phyloP scores from a whole-genome alignment of 441 rosid species.

The Adansonia gregorii region DNA sequence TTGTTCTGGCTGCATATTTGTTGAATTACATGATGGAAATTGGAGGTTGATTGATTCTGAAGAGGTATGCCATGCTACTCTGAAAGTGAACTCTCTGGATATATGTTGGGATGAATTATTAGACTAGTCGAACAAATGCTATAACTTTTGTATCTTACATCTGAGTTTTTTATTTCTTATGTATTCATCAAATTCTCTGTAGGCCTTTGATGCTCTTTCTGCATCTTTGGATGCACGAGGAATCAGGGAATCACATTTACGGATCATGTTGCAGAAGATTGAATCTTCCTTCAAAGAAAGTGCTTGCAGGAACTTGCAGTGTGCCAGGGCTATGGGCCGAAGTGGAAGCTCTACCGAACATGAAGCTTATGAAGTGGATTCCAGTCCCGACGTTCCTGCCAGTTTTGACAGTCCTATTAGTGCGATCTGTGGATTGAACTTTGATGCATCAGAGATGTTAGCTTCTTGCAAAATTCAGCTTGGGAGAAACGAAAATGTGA shows the following conservation, averaged over 20 bases:
- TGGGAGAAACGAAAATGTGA: slow-evolving; percentile 71
- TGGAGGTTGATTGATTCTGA: slow-evolving; percentile 92
- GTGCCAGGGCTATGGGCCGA: slow-evolving; percentile 36
- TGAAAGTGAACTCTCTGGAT: neutral
- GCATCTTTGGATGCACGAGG: slow-evolving; percentile 91
- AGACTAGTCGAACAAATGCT: neutral
- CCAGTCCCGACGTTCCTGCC: slow-evolving; percentile 41
- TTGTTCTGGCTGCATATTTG: slow-evolving; percentile 86
- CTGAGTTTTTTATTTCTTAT: slow-evolving; percentile 15
- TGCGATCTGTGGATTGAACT: slow-evolving; percentile 57
- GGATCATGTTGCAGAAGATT: slow-evolving; percentile 82
- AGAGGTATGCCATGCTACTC: slow-evolving; percentile 59
- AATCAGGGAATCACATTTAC: slow-evolving; percentile 87
- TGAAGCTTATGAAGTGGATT: slow-evolving; percentile 44
- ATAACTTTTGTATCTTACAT: slow-evolving; percentile 6
- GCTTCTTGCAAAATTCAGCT: slow-evolving; percentile 73
- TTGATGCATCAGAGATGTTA: slow-evolving; percentile 53
- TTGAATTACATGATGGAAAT: slow-evolving; percentile 71
- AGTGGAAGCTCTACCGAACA: slow-evolving; percentile 43
- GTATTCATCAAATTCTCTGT: slow-evolving; percentile 27
- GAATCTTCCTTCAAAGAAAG: slow-evolving; percentile 82
- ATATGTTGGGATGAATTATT: slow-evolving; percentile 9
- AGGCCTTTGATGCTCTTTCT: slow-evolving; percentile 86
- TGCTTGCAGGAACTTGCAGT: slow-evolving; percentile 44
- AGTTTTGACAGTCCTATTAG: slow-evolving; percentile 62